Evolutionary conservation across 352 stramenopile genomes (phyloP).

Genomic region (Globisporangium ultimum): DNA sequence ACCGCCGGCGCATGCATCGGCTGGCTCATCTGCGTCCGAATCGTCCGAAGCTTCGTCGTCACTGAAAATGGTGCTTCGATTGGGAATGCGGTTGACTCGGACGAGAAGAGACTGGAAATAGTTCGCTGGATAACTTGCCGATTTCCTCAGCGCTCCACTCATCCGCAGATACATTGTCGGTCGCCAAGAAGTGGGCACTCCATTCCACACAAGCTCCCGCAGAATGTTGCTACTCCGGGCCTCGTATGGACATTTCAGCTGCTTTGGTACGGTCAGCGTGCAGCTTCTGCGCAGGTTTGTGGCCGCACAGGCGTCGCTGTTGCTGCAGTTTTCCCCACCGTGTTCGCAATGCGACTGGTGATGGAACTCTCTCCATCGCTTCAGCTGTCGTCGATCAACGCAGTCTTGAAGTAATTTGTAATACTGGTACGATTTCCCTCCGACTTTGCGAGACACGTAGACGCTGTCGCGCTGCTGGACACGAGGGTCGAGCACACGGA

Average conservation of each 20-base stretch:
- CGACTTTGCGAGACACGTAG: neutral
- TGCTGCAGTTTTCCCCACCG: neutral
- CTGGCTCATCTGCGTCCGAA: no score
- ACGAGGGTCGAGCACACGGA: slow-evolving; percentile 40
- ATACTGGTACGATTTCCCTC: slow-evolving; percentile 35
- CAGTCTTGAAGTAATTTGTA: slow-evolving; percentile 42
- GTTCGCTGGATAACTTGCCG: slow-evolving; percentile 11
- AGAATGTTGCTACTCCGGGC: slow-evolving; percentile 6
- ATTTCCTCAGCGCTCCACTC: slow-evolving; percentile 30
- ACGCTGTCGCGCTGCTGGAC: slow-evolving; percentile 13
- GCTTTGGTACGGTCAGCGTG: no score
- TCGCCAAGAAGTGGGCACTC: slow-evolving; percentile 42
- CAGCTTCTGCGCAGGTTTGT: no score
- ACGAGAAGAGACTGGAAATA: slow-evolving; percentile 36
- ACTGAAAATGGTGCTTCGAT: slow-evolving; percentile 2
- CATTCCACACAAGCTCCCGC: slow-evolving; percentile 41
- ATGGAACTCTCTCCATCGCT: slow-evolving; percentile 27
- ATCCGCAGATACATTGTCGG: slow-evolving; percentile 41
- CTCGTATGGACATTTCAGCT: slow-evolving; percentile 9
- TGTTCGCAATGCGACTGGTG: neutral
- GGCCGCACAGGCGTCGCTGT: neutral
- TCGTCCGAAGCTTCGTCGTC: no score
- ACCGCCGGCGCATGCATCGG: neutral
- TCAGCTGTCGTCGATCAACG: slow-evolving; percentile 37
- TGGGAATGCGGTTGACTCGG: no score